Evolutionary conservation across 768 basidiomycete genomes (phyloP), one percentile per base, ranked within the genome.

Genomic region (Saitozyma podzolica): DNA sequence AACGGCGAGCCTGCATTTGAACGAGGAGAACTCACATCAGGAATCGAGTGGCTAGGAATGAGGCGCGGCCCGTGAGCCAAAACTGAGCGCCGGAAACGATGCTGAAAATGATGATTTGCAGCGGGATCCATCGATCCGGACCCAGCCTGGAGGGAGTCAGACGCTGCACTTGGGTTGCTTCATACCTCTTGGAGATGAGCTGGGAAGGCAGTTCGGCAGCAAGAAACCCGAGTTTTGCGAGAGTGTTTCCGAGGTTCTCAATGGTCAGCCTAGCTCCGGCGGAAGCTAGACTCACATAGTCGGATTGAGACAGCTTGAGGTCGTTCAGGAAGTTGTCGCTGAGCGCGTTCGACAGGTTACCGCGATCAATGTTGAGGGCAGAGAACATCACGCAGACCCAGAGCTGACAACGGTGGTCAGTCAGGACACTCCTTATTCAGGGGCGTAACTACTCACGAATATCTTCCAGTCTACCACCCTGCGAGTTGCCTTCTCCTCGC

Each of bases 321-420:
- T 89, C 87, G 2, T 79, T 62, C n/a, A 89, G 78, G 67, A 89
- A 85, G 74, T 87, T 88, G 75, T 88, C 87, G 1, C 86, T 83
- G 63, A 88, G 87, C 40, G 88, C 88, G 72, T 86, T 86, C 0
- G 84, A 83, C 40, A 88, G 81, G 71, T 88, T 89, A 54, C 80
- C 81, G 37, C 87, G 66, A 56, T 80, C 75, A 13, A 59, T 61
- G 50, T 79, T 64, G 0, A 78, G 59, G 3, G 72, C 78, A 65
- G 86, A 86, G 79, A 88, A 88, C 86, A 87, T 87, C 65, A 86
- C 78, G 54, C 79, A 39, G 3, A 75, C 63, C 76, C 77, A 80
- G 1, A 45, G 29, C 63, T 63, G 42, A 29, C 29, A 5, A 2
- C 29, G 29, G 29, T 5, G 29, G 5, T 29, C 29, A 29, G 29